Base-by-base conservation (phyloP, 208 protist genomes). In the Leishmania tropica region DNA sequence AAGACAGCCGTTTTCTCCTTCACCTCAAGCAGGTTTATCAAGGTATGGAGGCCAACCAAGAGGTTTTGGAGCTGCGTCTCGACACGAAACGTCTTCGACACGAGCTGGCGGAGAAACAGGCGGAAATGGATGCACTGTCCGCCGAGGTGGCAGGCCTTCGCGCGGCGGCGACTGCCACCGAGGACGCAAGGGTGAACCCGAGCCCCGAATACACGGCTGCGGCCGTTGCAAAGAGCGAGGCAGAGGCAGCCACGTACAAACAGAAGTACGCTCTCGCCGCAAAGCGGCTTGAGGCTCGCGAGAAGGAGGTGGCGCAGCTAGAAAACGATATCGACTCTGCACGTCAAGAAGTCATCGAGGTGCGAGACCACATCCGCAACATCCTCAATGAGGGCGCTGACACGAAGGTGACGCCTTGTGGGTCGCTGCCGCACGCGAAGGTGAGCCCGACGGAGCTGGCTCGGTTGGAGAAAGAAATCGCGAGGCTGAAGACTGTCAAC, bases 401-500 rank as follows among this genome's bases (percentile, higher is more conserved):
- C 56, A 17, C 56, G 70, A 64, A 76, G 42, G 42, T 47, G 75
- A 64, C 73, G 17, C 7, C 75, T 10, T 48, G 45, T 21, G 65
- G 31, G 28, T 31, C 58, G 37, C n/a, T 35, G 67, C 35, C 75
- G 77, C 79, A 64, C 19, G 51, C 70, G n/a, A 83, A 71, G 37
- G 81, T 60, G 72, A 75, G 65, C 58, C 78, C 84, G 15, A 68
- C 76, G 21, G 71, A 86, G 48, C 67, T 91, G 35, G 76, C 65
- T 24, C 84, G 84, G 3, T 79, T 91, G 3, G 92, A 95, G 78
- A 83, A 84, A 10, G 93, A 98, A 60, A 83, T 98, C 65, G 95
- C 93, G 42, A 87, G 93, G 48, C 85, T 98, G 17, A 97, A 98
- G 80, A 95, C 95, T 35, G 90, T 97, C 75, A 98, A 96, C 81